Evolutionary conservation across 2,329 filamentous ascomycete species (phyloP).

Genomic region (Xylaria arbuscula): DNA sequence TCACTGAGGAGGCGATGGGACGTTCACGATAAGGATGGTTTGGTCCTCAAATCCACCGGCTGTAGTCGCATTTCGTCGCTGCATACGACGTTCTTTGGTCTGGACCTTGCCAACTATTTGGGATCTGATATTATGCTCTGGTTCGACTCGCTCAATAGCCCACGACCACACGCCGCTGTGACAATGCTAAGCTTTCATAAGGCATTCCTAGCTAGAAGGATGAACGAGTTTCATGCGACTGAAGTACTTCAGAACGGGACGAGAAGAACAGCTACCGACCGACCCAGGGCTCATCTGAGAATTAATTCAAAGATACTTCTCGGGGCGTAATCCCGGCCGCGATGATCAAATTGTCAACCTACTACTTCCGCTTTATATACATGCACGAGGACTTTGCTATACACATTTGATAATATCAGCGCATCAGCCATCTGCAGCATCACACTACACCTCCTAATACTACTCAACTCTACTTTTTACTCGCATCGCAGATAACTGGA

Average conservation of each 20-base stretch:
- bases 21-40: slow-evolving; percentile 15
- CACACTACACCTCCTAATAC: not conserved
- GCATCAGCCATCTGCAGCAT: not conserved
- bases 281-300: too few relatives aligned
- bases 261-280: too few relatives aligned
- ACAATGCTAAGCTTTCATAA: not conserved
- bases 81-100: not conserved
- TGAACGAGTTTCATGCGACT: not conserved
- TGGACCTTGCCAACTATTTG: not conserved
- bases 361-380: not conserved
- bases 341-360: not conserved
- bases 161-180: not conserved
- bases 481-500: not conserved
- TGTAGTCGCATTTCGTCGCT: not conserved
- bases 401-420: not conserved
- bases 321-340: not conserved
- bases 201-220: not conserved
- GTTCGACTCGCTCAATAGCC: not conserved
- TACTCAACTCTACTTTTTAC: not conserved
- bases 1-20: slow-evolving; percentile 52
- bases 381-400: not conserved
- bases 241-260: too few relatives aligned
- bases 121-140: not conserved
- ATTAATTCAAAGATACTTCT: too few relatives aligned
- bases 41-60: not conserved